Base-by-base conservation (phyloP, 805 yeast species). In the Lachancea lanzarotensis region DNA sequence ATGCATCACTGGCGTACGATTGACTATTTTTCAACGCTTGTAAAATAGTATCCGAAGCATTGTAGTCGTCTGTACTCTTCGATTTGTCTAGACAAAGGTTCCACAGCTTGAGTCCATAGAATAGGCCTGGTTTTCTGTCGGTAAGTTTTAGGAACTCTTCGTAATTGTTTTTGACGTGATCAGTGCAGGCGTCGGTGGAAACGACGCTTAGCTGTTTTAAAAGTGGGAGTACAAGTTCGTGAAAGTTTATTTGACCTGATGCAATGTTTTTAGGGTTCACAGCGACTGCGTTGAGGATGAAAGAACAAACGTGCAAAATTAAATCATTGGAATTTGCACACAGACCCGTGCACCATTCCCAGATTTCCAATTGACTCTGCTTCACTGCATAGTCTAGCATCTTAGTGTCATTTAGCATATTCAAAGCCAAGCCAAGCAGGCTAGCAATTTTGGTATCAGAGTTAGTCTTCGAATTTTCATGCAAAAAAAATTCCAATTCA, bases 401-500 rank as follows among this genome's bases (percentile, higher is more conserved):
- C 6, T 41, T 52, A 2, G 30, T 20, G 41, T 60, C 62, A 25
- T 45, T 51, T 4, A 37, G 25, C 4, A 56, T 40, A 12, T 54
- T 42, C 20, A 56, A 18, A 6, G 55, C 52, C 12, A 61, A 46
- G 29, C 52, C 57, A 3, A 60, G 31, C n/a, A 60, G 42, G 15
- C 53, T 53, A 2, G 57, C 51, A n/a, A 49, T 46, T 10, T 49
- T 46, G 9, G 42, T 19, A 1, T 15, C 16, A 7, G 31, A 8
- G n/a, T 34, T 19, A 13, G 35, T 19, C 13, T 45, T 32, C 27
- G 43, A 18, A 9, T 22, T 36, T 8, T 32, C 42, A 3, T 55
- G 40, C 13, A 33, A 5, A 5, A 69, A 41, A 43, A 67, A 68
- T n/a, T 58, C 67, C 29, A 64, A 46, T 27, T 70, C 72, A 41